phyloP scores from a whole-genome alignment of 2,329 filamentous ascomycete genomes.

The Alternaria novae-zelandiae region DNA sequence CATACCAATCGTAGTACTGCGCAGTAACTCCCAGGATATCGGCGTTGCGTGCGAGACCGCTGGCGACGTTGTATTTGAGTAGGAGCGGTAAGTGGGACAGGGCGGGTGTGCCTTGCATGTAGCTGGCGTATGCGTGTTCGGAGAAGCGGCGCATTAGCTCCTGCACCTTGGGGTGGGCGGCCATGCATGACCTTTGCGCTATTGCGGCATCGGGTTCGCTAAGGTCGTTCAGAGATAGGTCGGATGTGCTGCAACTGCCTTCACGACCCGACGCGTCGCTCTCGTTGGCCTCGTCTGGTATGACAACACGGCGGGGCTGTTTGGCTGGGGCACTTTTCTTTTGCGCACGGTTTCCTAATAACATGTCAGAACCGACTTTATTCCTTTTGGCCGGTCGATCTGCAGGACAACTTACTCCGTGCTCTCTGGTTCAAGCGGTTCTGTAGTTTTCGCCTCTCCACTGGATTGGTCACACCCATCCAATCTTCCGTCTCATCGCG shows the following conservation, averaged over 20 bases:
- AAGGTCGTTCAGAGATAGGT: background rate
- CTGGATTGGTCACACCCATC: conserved; percentile 22
- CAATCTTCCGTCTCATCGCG: conserved; percentile 22
- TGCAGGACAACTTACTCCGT: conserved; percentile 6
- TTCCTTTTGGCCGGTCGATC: background rate
- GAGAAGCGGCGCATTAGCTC: conserved; percentile 21
- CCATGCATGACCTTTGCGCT: conserved; percentile 2
- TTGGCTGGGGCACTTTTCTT: background rate
- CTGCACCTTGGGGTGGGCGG: conserved; percentile 10
- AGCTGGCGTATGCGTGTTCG: conserved; percentile 24
- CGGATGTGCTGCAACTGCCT: background rate
- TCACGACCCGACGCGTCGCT: background rate
- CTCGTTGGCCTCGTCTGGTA: background rate
- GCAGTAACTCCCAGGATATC: conserved; percentile 13
- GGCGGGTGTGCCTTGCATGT: conserved; percentile 18
- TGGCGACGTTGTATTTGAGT: conserved; percentile 19
- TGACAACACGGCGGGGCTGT: background rate
- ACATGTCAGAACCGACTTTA: background rate
- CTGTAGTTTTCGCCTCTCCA: conserved; percentile 23
- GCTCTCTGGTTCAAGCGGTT: conserved; percentile 28
- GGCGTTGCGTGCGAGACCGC: conserved; percentile 15
- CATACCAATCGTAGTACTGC: conserved; percentile 16
- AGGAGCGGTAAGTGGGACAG: conserved; percentile 18
- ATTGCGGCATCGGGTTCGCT: background rate
- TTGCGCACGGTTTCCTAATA: background rate